These are phyloP conservation scores for Colletotrichum lindemuthianum DNA, from an alignment of 2,329 filamentous ascomycete species.

Conservation along the genomic window DNA sequence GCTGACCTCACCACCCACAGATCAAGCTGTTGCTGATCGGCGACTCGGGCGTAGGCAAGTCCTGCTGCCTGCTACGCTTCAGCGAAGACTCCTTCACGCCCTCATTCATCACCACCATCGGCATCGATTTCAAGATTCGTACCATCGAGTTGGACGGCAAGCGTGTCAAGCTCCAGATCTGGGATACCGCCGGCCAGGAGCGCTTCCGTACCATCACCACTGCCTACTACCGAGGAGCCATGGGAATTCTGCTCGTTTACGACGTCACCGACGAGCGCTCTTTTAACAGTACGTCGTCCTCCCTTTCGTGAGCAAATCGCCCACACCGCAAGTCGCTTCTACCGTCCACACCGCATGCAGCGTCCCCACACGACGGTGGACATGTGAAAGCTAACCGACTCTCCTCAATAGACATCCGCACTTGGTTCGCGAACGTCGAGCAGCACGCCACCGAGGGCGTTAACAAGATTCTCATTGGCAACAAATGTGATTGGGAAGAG, in stretches of 20 bases:
- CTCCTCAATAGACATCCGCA: conserved; percentile 82
- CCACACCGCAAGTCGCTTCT: no score
- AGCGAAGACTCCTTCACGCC: conserved; percentile 98
- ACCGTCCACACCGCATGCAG: not conserved
- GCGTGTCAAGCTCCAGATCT: conserved; percentile 98
- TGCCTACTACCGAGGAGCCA: conserved; percentile 97
- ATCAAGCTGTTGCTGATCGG: conserved; percentile 98
- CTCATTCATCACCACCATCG: conserved; percentile 98
- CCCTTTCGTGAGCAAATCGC: not conserved
- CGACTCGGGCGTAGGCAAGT: conserved; percentile 96
- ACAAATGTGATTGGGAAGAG: conserved; percentile 99
- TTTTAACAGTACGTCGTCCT: conserved; percentile 80
- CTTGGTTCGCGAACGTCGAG: conserved; percentile 99
- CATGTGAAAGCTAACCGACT: conserved; percentile 37
- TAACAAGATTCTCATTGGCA: conserved; percentile 99
- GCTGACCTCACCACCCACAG: conserved; percentile 55
- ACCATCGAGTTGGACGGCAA: conserved; percentile 99
- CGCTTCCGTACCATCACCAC: conserved; percentile 99
- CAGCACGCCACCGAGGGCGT: conserved; percentile 98
- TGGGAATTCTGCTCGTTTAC: conserved; percentile 98
- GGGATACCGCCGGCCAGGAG: conserved; percentile 98
- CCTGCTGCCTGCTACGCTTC: conserved; percentile 95
- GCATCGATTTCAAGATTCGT: conserved; percentile 99
- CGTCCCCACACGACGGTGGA: not conserved
- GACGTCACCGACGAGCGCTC: conserved; percentile 97